These are phyloP conservation scores for Colletotrichum liaoningense DNA, from an alignment of 2,329 filamentous ascomycete species.

Conservation along the genomic window DNA sequence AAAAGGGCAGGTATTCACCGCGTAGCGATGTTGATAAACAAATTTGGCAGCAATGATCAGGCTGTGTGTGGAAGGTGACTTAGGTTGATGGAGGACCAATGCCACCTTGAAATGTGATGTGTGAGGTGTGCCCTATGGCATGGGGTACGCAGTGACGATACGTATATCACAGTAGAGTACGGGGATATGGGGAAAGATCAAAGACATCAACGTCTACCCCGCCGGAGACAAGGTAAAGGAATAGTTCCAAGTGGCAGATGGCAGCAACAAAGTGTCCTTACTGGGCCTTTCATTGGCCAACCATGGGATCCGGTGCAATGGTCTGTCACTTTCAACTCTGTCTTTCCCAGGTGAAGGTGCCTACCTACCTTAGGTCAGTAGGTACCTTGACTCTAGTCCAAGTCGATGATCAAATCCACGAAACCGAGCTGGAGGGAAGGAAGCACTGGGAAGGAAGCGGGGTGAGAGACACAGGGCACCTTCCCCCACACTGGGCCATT, in stretches of 20 bases:
- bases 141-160: no score
- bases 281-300: neutral
- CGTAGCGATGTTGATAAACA: constrained; percentile 6
- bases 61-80: neutral
- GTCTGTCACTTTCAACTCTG: no score
- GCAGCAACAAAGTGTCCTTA: constrained; percentile 11
- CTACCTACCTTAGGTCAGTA: no score
- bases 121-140: no score
- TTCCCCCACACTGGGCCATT: constrained; percentile 20
- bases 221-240: constrained; percentile 21
- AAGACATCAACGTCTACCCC: constrained; percentile 9
- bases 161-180: neutral
- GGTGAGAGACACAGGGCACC: constrained; percentile 13
- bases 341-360: no score
- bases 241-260: neutral
- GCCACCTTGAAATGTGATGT: neutral
- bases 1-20: neutral
- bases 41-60: neutral
- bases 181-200: neutral
- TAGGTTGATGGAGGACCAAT: neutral
- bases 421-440: neutral
- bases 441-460: constrained; percentile 26
- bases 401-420: neutral
- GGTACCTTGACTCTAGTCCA: no score
- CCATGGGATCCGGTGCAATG: constrained; percentile 9